phyloP scores from a whole-genome alignment of 805 yeast genomes.

The Blastobotrys parvus region DNA sequence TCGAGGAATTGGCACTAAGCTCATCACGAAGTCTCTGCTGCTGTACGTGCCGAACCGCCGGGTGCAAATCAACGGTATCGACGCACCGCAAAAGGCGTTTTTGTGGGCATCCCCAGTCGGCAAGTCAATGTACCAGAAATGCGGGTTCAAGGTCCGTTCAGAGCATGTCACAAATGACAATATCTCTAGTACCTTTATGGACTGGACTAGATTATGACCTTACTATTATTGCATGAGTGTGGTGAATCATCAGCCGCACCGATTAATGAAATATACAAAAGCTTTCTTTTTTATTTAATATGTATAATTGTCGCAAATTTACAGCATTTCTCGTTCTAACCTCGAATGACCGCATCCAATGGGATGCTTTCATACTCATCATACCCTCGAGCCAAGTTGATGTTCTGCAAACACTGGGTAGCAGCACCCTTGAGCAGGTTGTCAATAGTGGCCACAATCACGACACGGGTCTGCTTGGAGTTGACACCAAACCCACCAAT shows the following conservation, averaged over 20 bases:
- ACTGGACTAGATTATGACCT: background rate
- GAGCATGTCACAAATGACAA: background rate
- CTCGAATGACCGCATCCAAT: slow-evolving; percentile 23
- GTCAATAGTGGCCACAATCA: slow-evolving; percentile 90
- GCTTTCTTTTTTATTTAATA: background rate
- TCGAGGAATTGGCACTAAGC: background rate
- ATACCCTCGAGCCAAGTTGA: slow-evolving; percentile 81
- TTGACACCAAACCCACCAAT: slow-evolving; percentile 95
- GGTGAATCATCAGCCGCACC: too few species aligned
- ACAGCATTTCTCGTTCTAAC: slow-evolving; percentile 5
- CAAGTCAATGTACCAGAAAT: background rate
- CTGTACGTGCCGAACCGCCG: background rate
- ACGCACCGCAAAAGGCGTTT: background rate
- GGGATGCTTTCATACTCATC: slow-evolving; percentile 97
- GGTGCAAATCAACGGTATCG: background rate
- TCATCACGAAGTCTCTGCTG: background rate
- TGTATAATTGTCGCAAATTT: background rate
- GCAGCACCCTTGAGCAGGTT: slow-evolving; percentile 97
- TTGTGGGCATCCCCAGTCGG: background rate
- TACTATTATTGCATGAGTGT: too few species aligned
- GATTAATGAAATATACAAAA: too few species aligned
- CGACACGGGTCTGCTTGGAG: slow-evolving; percentile 81
- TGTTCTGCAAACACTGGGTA: slow-evolving; percentile 95
- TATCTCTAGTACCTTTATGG: background rate
- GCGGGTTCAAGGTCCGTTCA: background rate